phyloP scores from a whole-genome alignment of 1,284 basidiomycete genomes.

The Flammula alnicola region DNA sequence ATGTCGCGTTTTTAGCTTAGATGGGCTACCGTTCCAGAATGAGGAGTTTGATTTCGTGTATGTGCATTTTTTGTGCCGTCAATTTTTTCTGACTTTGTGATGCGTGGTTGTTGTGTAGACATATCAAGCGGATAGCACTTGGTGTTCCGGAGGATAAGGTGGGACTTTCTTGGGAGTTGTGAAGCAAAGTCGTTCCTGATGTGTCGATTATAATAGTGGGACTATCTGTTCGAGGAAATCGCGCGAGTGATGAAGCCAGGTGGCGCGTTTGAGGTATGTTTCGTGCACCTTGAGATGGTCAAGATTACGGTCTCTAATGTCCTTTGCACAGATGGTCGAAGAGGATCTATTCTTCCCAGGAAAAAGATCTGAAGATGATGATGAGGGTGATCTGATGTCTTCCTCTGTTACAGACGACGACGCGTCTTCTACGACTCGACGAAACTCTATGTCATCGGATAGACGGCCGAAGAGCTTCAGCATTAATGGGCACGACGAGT shows the following conservation, averaged over 20 bases:
- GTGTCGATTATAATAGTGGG: slow-evolving; percentile 62
- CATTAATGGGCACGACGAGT: slow-evolving; percentile 2
- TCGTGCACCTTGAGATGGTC: no score
- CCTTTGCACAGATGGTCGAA: slow-evolving; percentile 57
- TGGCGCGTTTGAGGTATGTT: slow-evolving; percentile 62
- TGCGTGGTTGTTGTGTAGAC: slow-evolving; percentile 39
- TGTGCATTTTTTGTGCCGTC: slow-evolving; percentile 36
- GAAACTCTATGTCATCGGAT: slow-evolving; percentile 21
- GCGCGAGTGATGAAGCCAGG: slow-evolving; percentile 70
- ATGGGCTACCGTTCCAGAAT: slow-evolving; percentile 67
- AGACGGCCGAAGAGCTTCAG: slow-evolving; percentile 15
- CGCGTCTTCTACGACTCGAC: slow-evolving; percentile 17
- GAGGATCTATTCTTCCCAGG: slow-evolving; percentile 76
- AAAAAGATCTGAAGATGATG: slow-evolving; percentile 35
- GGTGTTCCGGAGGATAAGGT: slow-evolving; percentile 77
- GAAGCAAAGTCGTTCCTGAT: no score
- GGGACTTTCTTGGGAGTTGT: no score
- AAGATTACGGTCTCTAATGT: no score
- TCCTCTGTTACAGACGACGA: slow-evolving; percentile 14
- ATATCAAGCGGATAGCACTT: slow-evolving; percentile 67
- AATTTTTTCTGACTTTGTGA: not conserved
- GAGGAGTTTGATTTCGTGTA: slow-evolving; percentile 78
- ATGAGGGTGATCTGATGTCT: slow-evolving; percentile 23
- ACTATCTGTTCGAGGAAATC: slow-evolving; percentile 66
- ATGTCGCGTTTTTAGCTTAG: slow-evolving; percentile 50